Evolutionary conservation across 108 stramenopile genomes (phyloP), one percentile per base, ranked within the genome.

Genomic region (Pelagomonas calceolata): DNA sequence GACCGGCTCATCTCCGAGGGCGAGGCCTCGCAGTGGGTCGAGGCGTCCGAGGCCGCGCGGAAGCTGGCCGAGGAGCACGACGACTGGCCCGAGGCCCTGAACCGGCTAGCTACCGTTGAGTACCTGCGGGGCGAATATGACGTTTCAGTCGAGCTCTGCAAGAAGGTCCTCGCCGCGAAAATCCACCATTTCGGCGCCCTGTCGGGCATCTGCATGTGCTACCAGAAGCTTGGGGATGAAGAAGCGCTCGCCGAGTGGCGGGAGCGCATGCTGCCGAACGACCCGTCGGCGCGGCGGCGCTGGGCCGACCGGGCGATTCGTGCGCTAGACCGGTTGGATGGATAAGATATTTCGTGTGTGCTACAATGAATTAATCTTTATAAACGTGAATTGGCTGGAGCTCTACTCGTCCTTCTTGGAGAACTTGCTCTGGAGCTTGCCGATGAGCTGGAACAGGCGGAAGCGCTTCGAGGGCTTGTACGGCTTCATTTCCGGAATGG

Each of bases 151-250:
- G 51, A 60, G 51, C 51, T 60, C 51, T 16, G 51, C 51, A 12
- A 60, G 68, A 60, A 81, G 34, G 86, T 92, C 32, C 66, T 92
- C 35, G 64, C 71, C 30, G 68, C 84, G 32, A 92, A 90, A 51
- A 89, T 89, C 0, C 89, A 88, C 86, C 91, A 92, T 65, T 79
- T 92, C 65, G 91, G 89, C 32, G 91, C 91, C 16, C 76, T 92
- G 43, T 82, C 81, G 0, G 85, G 86, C 10, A 81, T 92, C 39
- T 85, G 89, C 66, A 78, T 88, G 78, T 81, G 89, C 15, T 88
- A 81, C 71, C 67, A 80, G 0, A 70, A 71, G 9, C 46, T 87
- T 74, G 77, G 75, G 29, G 86, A 90, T 73, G 34, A 66, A 43
- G 71, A 72, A 0, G 73, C 68, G 29, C 86, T 83, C 18, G 74